Evolutionary conservation across 176 grass and related monocot genomes (phyloP).

Genomic region (Typha latifolia): DNA sequence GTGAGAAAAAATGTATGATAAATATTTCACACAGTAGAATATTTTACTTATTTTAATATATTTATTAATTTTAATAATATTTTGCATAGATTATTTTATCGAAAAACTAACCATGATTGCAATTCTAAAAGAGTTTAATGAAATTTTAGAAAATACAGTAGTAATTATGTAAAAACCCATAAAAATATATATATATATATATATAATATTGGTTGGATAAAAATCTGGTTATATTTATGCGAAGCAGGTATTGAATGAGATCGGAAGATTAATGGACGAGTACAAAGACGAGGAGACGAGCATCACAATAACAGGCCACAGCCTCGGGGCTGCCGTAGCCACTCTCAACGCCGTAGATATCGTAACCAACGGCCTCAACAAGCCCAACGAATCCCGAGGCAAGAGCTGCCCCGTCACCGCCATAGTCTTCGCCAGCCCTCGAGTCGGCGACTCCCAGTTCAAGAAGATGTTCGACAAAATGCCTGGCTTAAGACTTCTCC

Average conservation of each 20-base stretch:
- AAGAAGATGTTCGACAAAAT: constrained; percentile 29
- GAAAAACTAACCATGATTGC: too few relatives aligned
- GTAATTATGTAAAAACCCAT: too few relatives aligned
- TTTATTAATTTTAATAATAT: too few relatives aligned
- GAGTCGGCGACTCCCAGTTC: constrained; percentile 63
- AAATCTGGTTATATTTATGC: not conserved
- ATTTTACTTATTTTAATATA: too few relatives aligned
- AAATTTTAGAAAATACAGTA: too few relatives aligned
- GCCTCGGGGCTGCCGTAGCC: constrained; percentile 64
- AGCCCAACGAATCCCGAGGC: not conserved
- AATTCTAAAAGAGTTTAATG: too few relatives aligned
- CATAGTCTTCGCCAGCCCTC: constrained; percentile 62
- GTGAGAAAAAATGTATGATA: too few relatives aligned
- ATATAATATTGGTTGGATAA: too few relatives aligned
- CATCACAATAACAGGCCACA: constrained; percentile 89
- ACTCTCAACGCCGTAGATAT: constrained; percentile 74
- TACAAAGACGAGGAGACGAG: constrained; percentile 68
- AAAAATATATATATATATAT: too few relatives aligned
- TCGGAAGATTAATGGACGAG: constrained; percentile 45
- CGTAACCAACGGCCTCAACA: constrained; percentile 42
- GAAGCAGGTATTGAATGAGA: constrained; percentile 58
- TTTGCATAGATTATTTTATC: too few relatives aligned
- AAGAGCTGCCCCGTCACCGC: constrained; percentile 32
- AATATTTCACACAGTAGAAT: too few relatives aligned
- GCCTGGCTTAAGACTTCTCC: constrained; percentile 43